Conservation (phyloP, 441 rosid species). For the Populus hybrid region DNA sequence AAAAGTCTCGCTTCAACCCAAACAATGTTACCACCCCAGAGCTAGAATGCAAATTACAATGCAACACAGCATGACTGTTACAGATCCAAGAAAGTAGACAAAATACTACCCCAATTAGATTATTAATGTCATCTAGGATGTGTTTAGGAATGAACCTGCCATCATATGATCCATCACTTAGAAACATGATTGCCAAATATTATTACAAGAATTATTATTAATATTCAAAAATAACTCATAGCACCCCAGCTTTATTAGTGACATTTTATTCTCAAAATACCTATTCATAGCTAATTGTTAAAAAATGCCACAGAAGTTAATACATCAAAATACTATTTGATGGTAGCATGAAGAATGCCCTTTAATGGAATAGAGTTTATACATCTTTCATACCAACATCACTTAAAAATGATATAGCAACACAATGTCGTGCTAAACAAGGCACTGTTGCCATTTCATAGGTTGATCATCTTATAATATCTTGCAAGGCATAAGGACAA, state of each 20-base stretch:
- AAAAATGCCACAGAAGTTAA: neutral
- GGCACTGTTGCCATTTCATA: slow-evolving; percentile 1
- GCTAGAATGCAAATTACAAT: neutral
- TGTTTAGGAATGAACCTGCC: neutral
- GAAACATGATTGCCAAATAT: neutral
- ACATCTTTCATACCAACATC: neutral
- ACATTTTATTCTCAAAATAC: neutral
- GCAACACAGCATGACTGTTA: neutral
- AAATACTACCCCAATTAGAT: neutral
- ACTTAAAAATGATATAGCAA: neutral
- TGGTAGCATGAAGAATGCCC: neutral
- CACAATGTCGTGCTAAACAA: neutral
- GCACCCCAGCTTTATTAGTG: neutral
- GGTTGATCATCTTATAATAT: neutral
- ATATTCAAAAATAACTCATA: neutral
- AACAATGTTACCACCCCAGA: neutral
- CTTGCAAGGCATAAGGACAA: neutral
- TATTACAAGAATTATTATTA: neutral
- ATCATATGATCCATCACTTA: neutral
- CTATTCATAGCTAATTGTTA: neutral
- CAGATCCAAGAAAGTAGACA: neutral
- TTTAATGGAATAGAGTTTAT: neutral
- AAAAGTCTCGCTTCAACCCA: neutral
- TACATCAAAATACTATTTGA: neutral
- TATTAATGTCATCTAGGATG: neutral